Evolutionary conservation across 208 protist species (phyloP).

Genomic region (Acanthamoeba pearcei): DNA sequence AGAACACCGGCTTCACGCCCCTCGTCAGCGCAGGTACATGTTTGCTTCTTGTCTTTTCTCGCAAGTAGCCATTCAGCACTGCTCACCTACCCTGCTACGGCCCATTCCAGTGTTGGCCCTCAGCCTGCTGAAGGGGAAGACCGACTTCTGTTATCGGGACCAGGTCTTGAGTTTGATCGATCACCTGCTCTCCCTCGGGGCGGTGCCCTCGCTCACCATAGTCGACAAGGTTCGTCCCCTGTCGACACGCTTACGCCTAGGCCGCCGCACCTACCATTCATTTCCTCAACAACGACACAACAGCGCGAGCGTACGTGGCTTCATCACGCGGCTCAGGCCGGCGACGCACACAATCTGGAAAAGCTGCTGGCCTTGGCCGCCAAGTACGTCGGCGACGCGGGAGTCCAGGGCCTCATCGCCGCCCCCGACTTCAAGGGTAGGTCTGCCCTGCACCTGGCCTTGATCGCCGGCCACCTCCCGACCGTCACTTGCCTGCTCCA

Average conservation of each 20-base stretch:
- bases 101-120: neutral
- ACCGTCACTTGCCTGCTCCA: slow-evolving; percentile 23
- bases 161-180: neutral
- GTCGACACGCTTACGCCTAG: too few relatives aligned
- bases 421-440: neutral
- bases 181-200: slow-evolving; percentile 18
- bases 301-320: slow-evolving; percentile 7
- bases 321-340: neutral
- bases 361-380: neutral
- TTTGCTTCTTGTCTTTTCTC: neutral
- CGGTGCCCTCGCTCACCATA: neutral
- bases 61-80: neutral
- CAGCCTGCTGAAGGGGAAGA: neutral
- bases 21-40: neutral
- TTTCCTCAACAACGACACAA: neutral
- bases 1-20: slow-evolving; percentile 24
- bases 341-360: neutral
- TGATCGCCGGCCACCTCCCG: neutral
- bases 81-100: neutral
- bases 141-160: neutral
- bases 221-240: neutral
- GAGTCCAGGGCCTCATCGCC: neutral
- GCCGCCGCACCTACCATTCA: neutral
- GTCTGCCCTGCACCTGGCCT: neutral
- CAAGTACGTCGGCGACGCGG: neutral